Conservation (phyloP, 2,329 filamentous ascomycete species). For the Tothia fuscella region DNA sequence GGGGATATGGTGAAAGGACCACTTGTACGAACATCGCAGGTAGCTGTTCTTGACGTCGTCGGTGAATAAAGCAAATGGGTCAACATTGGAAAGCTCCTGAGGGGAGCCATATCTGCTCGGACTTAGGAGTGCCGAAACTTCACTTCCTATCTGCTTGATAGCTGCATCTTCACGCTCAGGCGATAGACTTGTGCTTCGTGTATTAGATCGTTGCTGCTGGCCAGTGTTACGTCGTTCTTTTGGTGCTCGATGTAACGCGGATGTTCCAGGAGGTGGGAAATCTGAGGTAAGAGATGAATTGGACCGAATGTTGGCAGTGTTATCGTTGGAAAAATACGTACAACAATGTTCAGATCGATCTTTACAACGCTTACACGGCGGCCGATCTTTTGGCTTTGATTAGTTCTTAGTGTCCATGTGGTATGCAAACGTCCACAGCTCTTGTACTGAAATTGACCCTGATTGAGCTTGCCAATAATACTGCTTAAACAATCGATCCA, state of each 20-base stretch:
- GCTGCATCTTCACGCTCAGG: constrained; percentile 12
- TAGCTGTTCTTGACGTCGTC: constrained; percentile 32
- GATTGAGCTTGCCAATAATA: too few relatives aligned
- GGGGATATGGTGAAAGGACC: constrained; percentile 30
- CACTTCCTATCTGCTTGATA: constrained; percentile 13
- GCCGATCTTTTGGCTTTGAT: constrained; percentile 24
- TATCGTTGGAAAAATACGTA: too few relatives aligned
- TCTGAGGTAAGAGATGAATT: too few relatives aligned
- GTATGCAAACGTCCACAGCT: too few relatives aligned
- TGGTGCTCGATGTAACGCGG: constrained; percentile 24
- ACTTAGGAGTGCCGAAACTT: constrained; percentile 14
- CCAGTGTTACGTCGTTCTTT: constrained; percentile 23
- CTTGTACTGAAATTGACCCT: too few relatives aligned
- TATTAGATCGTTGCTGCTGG: constrained; percentile 15
- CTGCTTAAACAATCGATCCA: too few relatives aligned
- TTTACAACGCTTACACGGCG: constrained; percentile 27
- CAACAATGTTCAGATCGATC: constrained; percentile 22
- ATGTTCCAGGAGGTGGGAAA: constrained; percentile 27
- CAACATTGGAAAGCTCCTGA: constrained; percentile 19
- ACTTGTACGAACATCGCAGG: constrained; percentile 29
- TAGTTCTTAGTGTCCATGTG: too few relatives aligned
- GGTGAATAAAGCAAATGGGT: constrained; percentile 27
- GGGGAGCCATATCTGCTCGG: constrained; percentile 19
- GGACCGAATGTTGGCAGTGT: too few relatives aligned
- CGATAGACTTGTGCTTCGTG: constrained; percentile 5